Conservation (phyloP, 2,329 filamentous ascomycete genomes). For the Trichothecium roseum region DNA sequence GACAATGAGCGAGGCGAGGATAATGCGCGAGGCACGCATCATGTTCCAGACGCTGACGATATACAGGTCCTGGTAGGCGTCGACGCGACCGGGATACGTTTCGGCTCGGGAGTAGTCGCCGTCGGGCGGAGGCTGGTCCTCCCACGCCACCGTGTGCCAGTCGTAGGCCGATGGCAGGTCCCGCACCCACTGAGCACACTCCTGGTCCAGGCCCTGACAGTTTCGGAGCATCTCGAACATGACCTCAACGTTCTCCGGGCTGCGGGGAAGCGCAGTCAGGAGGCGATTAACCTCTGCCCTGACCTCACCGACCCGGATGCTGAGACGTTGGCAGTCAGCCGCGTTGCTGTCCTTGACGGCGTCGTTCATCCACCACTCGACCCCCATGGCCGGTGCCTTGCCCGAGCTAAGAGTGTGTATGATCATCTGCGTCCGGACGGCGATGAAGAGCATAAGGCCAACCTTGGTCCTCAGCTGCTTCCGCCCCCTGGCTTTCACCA, state of each 20-base stretch:
- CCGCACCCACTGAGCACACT: constrained; percentile 40
- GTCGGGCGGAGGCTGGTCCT: constrained; percentile 37
- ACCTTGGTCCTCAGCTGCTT: constrained; percentile 42
- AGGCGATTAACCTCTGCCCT: constrained; percentile 41
- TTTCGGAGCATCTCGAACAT: constrained; percentile 41
- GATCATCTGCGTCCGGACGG: constrained; percentile 52
- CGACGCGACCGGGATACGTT: constrained; percentile 49
- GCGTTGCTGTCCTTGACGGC: constrained; percentile 38
- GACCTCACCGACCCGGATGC: constrained; percentile 44
- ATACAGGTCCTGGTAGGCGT: constrained; percentile 49
- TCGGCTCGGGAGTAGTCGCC: constrained; percentile 42
- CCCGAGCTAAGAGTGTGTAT: constrained; percentile 45
- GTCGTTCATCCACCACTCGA: constrained; percentile 49
- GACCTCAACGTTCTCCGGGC: constrained; percentile 37
- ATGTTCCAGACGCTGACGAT: constrained; percentile 49
- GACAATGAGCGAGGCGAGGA: constrained; percentile 44
- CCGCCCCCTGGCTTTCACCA: constrained; percentile 46
- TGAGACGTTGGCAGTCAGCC: constrained; percentile 37
- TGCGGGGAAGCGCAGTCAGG: constrained; percentile 34
- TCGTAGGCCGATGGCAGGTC: constrained; percentile 38
- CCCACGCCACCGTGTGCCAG: constrained; percentile 45
- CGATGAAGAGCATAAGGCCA: constrained; percentile 45
- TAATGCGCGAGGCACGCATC: constrained; percentile 40
- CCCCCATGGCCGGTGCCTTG: constrained; percentile 40
- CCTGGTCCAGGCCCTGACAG: constrained; percentile 41